Conservation (phyloP, 106 monocot species). For the Acanthochlamys bracteata region DNA sequence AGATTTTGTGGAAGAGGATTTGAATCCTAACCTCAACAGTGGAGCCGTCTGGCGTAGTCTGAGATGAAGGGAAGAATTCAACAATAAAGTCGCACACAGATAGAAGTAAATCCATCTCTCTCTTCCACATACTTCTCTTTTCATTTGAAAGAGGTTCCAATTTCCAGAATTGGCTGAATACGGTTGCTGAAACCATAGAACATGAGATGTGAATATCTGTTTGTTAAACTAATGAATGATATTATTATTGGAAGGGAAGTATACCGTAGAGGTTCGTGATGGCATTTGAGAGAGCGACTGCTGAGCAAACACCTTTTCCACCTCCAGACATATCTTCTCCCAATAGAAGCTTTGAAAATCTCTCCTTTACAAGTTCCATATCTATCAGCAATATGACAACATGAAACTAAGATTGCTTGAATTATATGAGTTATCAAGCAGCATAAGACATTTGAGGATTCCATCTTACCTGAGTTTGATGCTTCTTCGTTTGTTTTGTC, state of each 20-base stretch:
- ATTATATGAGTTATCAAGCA: background rate
- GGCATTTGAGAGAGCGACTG: conserved; percentile 78
- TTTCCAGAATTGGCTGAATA: conserved; percentile 62
- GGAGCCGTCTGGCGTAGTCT: conserved; percentile 40
- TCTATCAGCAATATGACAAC: conserved; percentile 17
- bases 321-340: conserved; percentile 92
- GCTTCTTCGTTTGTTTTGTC: conserved; percentile 21
- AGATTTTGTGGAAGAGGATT: background rate
- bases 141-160: conserved; percentile 58
- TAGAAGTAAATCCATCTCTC: conserved; percentile 73
- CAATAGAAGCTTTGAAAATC: conserved; percentile 78
- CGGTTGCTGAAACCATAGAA: conserved; percentile 37
- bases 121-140: conserved; percentile 78
- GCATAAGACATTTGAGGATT: background rate
- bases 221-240: background rate
- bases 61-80: conserved; percentile 47
- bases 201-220: background rate
- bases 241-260: background rate
- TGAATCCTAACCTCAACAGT: conserved; percentile 30
- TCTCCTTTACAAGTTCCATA: conserved; percentile 64
- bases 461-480: conserved; percentile 16
- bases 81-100: conserved; percentile 77
- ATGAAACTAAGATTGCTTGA: background rate
- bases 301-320: conserved; percentile 75
- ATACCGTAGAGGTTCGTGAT: conserved; percentile 93